A percentile compares a stretch with the other conserved stretches of the same genome.
Evolutionary conservation across 805 yeast genomes (phyloP).

Genomic region (Vanderwaltozyma verrucispora): DNA sequence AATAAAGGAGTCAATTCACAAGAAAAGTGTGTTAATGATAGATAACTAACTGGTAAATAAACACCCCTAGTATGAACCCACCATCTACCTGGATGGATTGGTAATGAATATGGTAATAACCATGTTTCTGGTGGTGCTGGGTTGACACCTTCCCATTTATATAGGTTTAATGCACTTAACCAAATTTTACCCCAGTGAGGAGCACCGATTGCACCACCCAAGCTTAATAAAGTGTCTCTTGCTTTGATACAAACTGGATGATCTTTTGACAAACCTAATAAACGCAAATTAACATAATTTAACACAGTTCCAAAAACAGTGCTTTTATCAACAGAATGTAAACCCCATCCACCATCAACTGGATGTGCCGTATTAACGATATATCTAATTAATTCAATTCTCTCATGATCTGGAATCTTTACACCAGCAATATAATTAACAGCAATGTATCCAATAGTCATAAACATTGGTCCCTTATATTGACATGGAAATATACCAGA

Average conservation of each 20-base stretch:
- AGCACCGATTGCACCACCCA: slow-evolving; percentile 83
- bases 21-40: slow-evolving; percentile 45
- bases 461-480: slow-evolving; percentile 97
- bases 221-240: slow-evolving; percentile 47
- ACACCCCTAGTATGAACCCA: slow-evolving; percentile 98
- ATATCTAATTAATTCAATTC: slow-evolving; percentile 69
- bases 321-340: slow-evolving; percentile 83
- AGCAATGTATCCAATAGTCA: slow-evolving; percentile 81
- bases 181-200: slow-evolving; percentile 99
- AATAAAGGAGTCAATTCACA: slow-evolving; percentile 59
- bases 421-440: slow-evolving; percentile 60
- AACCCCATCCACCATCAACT: slow-evolving; percentile 99
- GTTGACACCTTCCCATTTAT: slow-evolving; percentile 93
- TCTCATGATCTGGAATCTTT: slow-evolving; percentile 55
- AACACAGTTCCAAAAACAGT: slow-evolving; percentile 92
- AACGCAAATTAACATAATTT: slow-evolving; percentile 71
- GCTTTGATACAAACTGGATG: slow-evolving; percentile 78
- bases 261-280: slow-evolving; percentile 62
- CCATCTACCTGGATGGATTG: slow-evolving; percentile 94
- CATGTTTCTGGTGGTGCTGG: slow-evolving; percentile 97
- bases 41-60: slow-evolving; percentile 76
- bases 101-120: slow-evolving; percentile 70
- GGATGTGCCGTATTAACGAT: slow-evolving; percentile 90
- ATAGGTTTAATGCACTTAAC: slow-evolving; percentile 69
- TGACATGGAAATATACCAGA: slow-evolving; percentile 88